Evolutionary conservation across 2,329 filamentous ascomycete species (phyloP), one percentile per base, ranked within the genome.

Genomic region (Lomentospora prolificans): DNA sequence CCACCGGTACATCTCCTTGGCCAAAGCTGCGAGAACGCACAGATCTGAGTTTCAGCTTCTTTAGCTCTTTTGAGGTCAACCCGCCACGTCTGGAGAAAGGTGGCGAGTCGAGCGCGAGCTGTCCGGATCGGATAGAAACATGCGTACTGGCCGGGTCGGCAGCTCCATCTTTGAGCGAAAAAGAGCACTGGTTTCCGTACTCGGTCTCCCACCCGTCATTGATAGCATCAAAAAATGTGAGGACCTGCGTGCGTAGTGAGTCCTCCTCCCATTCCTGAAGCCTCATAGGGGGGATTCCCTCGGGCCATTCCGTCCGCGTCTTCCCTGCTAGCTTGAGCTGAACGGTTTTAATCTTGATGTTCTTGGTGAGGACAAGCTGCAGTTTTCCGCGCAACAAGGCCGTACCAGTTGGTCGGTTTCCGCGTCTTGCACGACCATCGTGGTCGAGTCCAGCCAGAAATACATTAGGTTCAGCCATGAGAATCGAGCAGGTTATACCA

Each of bases 271-370:
- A 86, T 55, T 89, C 84, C 41, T 95, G 88, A 1, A 86, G 79
- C 69, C 95, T 96, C 57, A 86, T 79, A 0, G 91, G 90, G 3
- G 94, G 92, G 28, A 97, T 94, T 53, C 90, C 90, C 73, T 97
- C 94, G 14, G 94, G 92, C 94, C 94, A 99, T 66, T 96, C 90
- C 1, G 94, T 97, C 60, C 87, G 82, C 3, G 90, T 89, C 66
- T 84, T 86, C 28, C 92, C 94, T 41, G 85, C 81, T 62, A 99
- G 88, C 64, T 89, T 92, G 54, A 99, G 76, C 4, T 87, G 90
- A 24, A 99, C 81, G 3, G 89, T 86, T 74, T 96, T 96, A 61
- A 99, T 85, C 71, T 99, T 99, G 50, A 90, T 84, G 61, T 89
- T 87, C 67, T 97, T 97, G 50, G 87, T 85, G 10, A 97, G 81